A percentile compares a stretch with the other conserved stretches of the same genome.
phyloP scores from a whole-genome alignment of 1,139 yeast species.

The Yamadazyma diospyri region DNA sequence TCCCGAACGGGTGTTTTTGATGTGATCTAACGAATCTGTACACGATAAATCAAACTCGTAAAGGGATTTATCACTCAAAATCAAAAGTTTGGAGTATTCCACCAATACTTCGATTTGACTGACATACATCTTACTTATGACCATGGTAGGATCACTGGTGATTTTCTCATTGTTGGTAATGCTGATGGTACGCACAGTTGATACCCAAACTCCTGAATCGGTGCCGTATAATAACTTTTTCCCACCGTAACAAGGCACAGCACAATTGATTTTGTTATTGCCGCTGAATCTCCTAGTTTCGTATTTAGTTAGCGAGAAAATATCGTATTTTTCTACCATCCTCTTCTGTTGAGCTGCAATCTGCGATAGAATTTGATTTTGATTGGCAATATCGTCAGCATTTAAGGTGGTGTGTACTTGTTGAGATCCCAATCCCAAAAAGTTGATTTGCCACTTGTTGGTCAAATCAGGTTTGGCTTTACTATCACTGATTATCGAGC shows the following conservation, averaged over 20 bases:
- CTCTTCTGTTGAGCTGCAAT: conserved; percentile 76
- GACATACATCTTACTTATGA: conserved; percentile 72
- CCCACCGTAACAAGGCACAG: conserved; percentile 94
- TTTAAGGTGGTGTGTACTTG: conserved; percentile 43
- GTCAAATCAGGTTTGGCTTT: conserved; percentile 29
- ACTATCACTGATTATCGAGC: conserved; percentile 39
- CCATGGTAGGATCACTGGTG: conserved; percentile 74
- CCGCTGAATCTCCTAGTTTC: conserved; percentile 72
- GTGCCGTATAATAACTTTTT: conserved; percentile 88
- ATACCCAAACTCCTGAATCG: conserved; percentile 84
- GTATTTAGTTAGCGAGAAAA: conserved; percentile 71
- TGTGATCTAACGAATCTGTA: conserved; percentile 66
- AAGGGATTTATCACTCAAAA: conserved; percentile 77
- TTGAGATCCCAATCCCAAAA: conserved; percentile 43
- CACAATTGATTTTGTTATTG: conserved; percentile 80
- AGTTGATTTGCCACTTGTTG: conserved; percentile 46
- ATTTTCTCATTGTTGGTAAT: conserved; percentile 43
- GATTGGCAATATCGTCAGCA: conserved; percentile 56
- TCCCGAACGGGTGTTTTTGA: conserved; percentile 69
- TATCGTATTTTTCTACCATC: conserved; percentile 68
- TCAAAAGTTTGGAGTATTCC: conserved; percentile 80
- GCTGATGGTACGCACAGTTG: conserved; percentile 52
- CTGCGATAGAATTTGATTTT: conserved; percentile 77
- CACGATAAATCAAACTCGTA: conserved; percentile 75
- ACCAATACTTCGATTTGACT: conserved; percentile 90